phyloP scores from a whole-genome alignment of 257 asterid genomes.

The Linaria vulgaris region DNA sequence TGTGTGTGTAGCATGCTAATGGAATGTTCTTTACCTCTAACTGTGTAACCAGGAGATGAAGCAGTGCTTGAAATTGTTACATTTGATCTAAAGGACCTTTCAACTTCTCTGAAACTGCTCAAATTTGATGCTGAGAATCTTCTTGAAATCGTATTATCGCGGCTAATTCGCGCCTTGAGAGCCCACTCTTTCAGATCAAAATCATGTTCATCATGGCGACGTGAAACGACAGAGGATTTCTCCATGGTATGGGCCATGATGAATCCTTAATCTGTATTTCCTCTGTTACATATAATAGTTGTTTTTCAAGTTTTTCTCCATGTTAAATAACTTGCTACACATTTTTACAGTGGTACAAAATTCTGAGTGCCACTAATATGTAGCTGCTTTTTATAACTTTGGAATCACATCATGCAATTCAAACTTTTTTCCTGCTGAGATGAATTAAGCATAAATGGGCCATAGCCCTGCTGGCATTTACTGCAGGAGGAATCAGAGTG shows the following conservation, averaged over 20 bases:
- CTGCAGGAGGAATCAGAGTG: conserved; percentile 34
- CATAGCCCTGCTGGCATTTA: conserved; percentile 39
- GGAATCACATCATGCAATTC: conserved; percentile 26
- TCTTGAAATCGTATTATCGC: conserved; percentile 57
- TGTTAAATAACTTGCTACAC: too few species aligned
- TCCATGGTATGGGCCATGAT: conserved; percentile 31
- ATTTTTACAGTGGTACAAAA: conserved; percentile 7
- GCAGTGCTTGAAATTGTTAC: conserved; percentile 70
- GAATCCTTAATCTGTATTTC: not conserved
- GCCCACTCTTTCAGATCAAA: conserved; percentile 58
- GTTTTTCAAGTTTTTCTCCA: not conserved
- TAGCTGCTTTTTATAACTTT: conserved; percentile 16
- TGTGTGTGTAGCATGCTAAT: too few species aligned
- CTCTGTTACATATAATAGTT: not conserved
- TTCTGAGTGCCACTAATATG: conserved; percentile 19
- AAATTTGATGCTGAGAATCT: conserved; percentile 65
- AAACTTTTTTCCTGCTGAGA: conserved; percentile 38
- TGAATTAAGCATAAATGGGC: conserved; percentile 37
- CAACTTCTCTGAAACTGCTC: conserved; percentile 65
- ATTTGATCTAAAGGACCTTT: conserved; percentile 65
- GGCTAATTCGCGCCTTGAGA: conserved; percentile 56
- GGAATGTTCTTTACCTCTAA: conserved; percentile 50
- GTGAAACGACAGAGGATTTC: conserved; percentile 32
- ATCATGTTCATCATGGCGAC: conserved; percentile 36
- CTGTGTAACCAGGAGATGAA: conserved; percentile 79